A percentile compares a stretch with the other conserved stretches of the same genome.
Conservation (phyloP, 331 rosid species). For the Rosa hybrid region DNA sequence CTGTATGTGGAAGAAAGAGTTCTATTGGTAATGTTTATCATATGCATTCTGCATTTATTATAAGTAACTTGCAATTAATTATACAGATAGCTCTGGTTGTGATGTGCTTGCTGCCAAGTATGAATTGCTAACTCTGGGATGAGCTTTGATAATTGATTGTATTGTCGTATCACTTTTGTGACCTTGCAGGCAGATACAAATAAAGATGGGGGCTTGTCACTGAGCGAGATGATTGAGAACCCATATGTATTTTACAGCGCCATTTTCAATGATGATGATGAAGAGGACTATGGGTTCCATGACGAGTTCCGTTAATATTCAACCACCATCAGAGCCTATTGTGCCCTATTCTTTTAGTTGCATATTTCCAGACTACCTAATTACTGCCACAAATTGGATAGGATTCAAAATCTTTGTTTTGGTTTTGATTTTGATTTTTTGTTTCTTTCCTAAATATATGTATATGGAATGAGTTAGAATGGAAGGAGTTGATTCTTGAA, state of each 20-base stretch:
- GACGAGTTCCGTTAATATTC: conserved; percentile 83
- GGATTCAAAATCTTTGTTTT: conserved; percentile 1
- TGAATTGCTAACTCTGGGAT: neutral
- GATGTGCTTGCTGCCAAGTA: neutral
- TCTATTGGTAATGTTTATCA: neutral
- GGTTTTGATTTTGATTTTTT: neutral
- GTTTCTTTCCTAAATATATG: conserved; percentile 5
- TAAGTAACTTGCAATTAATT: neutral
- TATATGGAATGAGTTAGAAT: neutral
- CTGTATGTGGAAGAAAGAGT: neutral
- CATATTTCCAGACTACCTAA: neutral
- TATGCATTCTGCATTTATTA: neutral
- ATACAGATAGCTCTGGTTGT: neutral
- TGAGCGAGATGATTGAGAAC: conserved; percentile 93
- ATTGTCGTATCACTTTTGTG: neutral
- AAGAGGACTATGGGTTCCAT: conserved; percentile 73
- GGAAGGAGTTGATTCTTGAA: neutral
- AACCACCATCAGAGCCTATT: neutral
- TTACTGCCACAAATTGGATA: conserved; percentile 7
- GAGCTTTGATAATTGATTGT: neutral
- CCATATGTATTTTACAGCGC: conserved; percentile 96
- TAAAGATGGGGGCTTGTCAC: conserved; percentile 82
- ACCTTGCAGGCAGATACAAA: conserved; percentile 78
- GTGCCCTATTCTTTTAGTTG: conserved; percentile 6
- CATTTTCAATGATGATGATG: conserved; percentile 80